Conservation (phyloP, 2,329 filamentous ascomycete genomes). For the Trichoderma hamatum region DNA sequence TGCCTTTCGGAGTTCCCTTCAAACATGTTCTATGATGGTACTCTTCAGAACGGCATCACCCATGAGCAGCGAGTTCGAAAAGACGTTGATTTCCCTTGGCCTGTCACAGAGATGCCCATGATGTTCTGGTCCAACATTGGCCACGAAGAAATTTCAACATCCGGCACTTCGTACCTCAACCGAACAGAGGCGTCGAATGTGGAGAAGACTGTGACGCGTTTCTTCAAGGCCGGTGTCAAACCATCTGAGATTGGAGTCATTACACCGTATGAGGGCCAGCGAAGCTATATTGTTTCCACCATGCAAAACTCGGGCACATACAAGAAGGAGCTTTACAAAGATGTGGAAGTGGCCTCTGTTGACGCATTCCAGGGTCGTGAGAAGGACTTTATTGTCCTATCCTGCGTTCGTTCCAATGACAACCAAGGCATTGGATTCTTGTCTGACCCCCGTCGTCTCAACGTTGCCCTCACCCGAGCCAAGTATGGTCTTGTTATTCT, state of each 20-base stretch:
- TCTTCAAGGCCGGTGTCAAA: slow-evolving; percentile 98
- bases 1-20: slow-evolving; percentile 96
- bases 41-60: slow-evolving; percentile 93
- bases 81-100: slow-evolving; percentile 98
- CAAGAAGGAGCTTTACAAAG: slow-evolving; percentile 98
- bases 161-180: slow-evolving; percentile 96
- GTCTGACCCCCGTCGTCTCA: slow-evolving; percentile 94
- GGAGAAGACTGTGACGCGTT: slow-evolving; percentile 96
- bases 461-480: slow-evolving; percentile 93
- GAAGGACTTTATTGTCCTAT: slow-evolving; percentile 98
- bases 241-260: slow-evolving; percentile 95
- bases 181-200: slow-evolving; percentile 96
- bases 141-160: slow-evolving; percentile 97
- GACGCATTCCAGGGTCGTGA: slow-evolving; percentile 99
- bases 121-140: slow-evolving; percentile 99
- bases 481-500: slow-evolving; percentile 97
- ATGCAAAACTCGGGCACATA: slow-evolving; percentile 98
- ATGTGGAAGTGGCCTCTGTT: slow-evolving; percentile 96
- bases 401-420: slow-evolving; percentile 97
- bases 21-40: slow-evolving; percentile 99
- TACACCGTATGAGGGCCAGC: slow-evolving; percentile 96
- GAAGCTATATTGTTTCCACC: slow-evolving; percentile 97
- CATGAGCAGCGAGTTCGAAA: slow-evolving; percentile 83
- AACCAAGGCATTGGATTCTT: slow-evolving; percentile 99
- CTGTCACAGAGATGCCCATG: slow-evolving; percentile 91